Evolutionary conservation across 148 eudicot species (phyloP).

Genomic region (Bassia scoparia): DNA sequence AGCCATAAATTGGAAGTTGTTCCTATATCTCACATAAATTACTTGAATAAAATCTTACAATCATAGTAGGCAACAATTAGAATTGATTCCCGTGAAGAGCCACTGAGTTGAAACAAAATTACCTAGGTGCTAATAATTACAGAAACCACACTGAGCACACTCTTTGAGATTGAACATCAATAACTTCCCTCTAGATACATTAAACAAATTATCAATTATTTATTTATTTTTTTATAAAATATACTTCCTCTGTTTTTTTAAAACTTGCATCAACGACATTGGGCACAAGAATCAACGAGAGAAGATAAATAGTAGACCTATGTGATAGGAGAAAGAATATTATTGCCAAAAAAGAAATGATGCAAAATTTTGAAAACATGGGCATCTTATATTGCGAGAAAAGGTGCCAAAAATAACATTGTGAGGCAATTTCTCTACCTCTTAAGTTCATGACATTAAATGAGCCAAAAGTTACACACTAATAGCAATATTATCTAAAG

Average conservation of each 20-base stretch:
- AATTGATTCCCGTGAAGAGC: not conserved
- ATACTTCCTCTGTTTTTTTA: no score
- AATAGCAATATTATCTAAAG: not conserved
- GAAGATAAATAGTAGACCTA: no score
- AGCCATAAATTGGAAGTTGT: not conserved
- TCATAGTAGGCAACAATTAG: not conserved
- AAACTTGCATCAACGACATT: no score
- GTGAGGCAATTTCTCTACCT: no score
- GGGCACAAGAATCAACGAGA: no score
- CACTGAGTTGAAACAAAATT: constrained; percentile 2
- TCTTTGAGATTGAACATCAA: not conserved
- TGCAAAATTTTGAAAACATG: no score
- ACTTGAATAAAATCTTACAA: not conserved
- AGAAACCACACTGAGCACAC: not conserved
- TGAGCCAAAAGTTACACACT: not conserved
- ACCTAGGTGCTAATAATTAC: not conserved
- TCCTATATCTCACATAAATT: not conserved
- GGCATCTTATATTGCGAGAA: no score
- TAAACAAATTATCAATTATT: not conserved
- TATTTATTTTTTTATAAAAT: no score
- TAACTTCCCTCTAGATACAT: not conserved
- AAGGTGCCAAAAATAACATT: no score
- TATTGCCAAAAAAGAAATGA: no score
- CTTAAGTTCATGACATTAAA: not conserved
- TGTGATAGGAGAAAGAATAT: no score